These are phyloP conservation scores for Pleurozium schreberi DNA, from an alignment of 225 moss, liverwort and hornwort genomes.

Conservation along the genomic window DNA sequence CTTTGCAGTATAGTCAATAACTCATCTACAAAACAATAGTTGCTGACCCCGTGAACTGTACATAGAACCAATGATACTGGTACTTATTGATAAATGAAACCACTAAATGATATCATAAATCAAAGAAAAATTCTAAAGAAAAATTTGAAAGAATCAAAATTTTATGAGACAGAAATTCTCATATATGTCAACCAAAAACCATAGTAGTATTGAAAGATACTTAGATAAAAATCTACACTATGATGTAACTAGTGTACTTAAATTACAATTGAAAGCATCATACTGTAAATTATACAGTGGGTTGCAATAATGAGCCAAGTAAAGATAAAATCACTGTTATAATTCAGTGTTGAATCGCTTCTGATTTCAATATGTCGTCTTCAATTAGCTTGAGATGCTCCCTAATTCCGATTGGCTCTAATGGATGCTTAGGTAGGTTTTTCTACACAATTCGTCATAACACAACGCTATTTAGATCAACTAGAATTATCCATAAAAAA, in stretches of 20 bases:
- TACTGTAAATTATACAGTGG: not conserved
- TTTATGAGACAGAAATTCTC: not conserved
- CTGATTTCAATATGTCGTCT: not conserved
- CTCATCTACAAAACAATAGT: too few relatives aligned
- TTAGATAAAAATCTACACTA: not conserved
- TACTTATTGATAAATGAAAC: not conserved
- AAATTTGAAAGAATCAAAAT: not conserved
- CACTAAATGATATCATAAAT: not conserved
- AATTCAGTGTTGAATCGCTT: not conserved
- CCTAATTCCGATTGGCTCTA: not conserved
- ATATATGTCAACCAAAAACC: not conserved
- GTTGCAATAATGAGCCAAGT: not conserved
- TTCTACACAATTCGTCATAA: not conserved
- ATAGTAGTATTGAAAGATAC: not conserved
- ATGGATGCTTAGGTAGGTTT: not conserved
- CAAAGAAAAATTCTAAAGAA: not conserved
- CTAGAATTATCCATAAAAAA: not conserved
- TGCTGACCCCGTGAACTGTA: too few relatives aligned
- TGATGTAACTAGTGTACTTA: not conserved
- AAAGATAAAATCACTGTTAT: not conserved
- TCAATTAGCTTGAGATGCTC: not conserved
- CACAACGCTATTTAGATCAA: not conserved
- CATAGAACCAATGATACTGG: too few relatives aligned
- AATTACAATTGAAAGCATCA: not conserved
- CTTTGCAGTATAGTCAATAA: too few relatives aligned